Conservation (phyloP, 1,284 basidiomycete genomes). For the Trametes hirsuta region DNA sequence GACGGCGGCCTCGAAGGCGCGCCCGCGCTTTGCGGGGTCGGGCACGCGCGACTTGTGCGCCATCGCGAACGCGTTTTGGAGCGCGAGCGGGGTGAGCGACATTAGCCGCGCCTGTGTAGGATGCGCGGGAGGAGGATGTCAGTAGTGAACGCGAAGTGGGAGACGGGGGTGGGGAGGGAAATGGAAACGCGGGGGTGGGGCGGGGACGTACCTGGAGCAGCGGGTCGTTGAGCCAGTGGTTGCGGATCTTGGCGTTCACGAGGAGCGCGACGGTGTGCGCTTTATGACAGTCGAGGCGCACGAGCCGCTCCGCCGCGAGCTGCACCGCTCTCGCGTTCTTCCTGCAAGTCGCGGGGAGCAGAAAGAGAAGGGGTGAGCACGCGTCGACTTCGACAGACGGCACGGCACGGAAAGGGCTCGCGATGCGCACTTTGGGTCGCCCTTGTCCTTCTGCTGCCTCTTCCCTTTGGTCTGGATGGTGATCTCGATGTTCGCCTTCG, state of each 20-base stretch:
- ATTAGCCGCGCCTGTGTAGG: constrained; percentile 75
- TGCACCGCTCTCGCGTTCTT: constrained; percentile 46
- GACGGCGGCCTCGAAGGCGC: constrained; percentile 84
- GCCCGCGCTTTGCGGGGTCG: constrained; percentile 77
- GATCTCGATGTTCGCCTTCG: constrained; percentile 53
- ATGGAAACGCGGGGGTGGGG: constrained; percentile 2
- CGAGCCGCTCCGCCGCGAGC: constrained; percentile 65
- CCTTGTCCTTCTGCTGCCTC: constrained; percentile 36
- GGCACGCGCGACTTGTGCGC: constrained; percentile 87
- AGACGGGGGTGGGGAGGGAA: not conserved
- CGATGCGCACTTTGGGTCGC: constrained; percentile 33
- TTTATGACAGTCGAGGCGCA: constrained; percentile 84
- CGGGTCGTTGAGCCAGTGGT: constrained; percentile 84
- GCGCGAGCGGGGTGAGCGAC: constrained; percentile 77
- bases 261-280: constrained; percentile 84
- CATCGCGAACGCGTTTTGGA: constrained; percentile 78
- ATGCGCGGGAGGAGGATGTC: constrained; percentile 9
- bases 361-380: too few relatives aligned
- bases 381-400: not conserved
- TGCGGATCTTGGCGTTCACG: constrained; percentile 76
- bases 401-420: not conserved
- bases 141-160: not conserved
- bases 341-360: constrained; percentile 36
- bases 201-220: constrained; percentile 72
- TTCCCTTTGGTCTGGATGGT: constrained; percentile 49